Evolutionary conservation across 169 alveolate species (phyloP), one percentile per base, ranked within the genome.

Genomic region (Babesia caballi): DNA sequence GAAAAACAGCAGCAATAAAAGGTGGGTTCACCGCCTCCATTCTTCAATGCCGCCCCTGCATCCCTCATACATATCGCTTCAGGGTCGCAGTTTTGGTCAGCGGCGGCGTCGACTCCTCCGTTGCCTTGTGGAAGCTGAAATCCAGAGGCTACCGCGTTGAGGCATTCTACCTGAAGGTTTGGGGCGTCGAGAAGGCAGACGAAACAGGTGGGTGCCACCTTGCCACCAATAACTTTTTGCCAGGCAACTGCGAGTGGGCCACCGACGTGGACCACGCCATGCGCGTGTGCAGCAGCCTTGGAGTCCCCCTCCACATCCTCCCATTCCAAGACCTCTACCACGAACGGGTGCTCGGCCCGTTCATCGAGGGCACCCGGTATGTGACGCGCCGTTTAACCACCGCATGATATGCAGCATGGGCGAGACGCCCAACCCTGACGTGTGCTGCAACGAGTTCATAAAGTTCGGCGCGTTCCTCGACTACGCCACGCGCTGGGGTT

Each of bases 41-140:
- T 4, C 46, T 2, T 50, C 4, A 19, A 7, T 1, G 15, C 3
- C 46, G 4, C 36, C 32, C 17, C 15, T 11, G 19, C 51, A 33
- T 35, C 3, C 11, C 19, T 11, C 28, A n/a, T 36, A 56, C 44
- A 23, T 40, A 23, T 7, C 25, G 21, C 6, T 70, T 28, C 19
- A 81, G 82, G 68, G 88, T 84, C 2, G 90, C 91, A 21, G 84
- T 73, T 27, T 66, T 88, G 42, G 36, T 88, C 12, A 80, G 90
- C 60, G 93, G 93, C 6, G 93, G 93, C 21, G 93, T 88, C 15
- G 93, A 88, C 52, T 88, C 93, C 15, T 81, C 93, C 9, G 85
- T 88, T 21, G 83, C 91, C 9, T 49, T 84, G 57, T 70, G 89
- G 71, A 52, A 80, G 19, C 54, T 88, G 72, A 83, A 83, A 51